Conservation (phyloP, 495 filamentous ascomycete species). For the Xylaria longipes region DNA sequence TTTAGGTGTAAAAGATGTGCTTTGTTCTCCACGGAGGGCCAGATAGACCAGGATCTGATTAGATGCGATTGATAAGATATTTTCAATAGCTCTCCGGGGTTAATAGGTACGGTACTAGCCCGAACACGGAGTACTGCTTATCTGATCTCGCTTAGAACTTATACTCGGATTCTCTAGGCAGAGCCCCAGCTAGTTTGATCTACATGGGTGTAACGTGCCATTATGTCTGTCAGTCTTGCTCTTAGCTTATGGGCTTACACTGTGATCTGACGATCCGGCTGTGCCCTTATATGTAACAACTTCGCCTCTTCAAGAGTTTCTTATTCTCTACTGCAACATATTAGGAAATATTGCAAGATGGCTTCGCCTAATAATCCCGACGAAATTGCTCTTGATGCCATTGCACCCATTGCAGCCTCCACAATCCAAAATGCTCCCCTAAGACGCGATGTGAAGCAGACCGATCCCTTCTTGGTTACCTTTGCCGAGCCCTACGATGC, state of each 20-base stretch:
- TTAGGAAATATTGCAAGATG: background rate
- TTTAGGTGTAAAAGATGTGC: background rate
- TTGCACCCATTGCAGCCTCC: background rate
- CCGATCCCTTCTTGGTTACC: constrained; percentile 14
- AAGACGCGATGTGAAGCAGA: constrained; percentile 3
- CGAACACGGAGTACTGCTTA: background rate
- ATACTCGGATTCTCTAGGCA: background rate
- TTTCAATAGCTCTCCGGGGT: background rate
- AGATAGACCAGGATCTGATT: constrained; percentile 19
- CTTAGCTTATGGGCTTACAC: background rate
- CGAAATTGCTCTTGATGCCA: constrained; percentile 12
- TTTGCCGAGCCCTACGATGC: constrained; percentile 46
- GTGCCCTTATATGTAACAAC: background rate
- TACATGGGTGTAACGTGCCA: background rate
- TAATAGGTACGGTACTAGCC: background rate
- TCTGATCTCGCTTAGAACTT: constrained; percentile 8
- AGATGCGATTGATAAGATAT: constrained; percentile 28
- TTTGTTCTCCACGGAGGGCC: background rate
- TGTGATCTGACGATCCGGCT: background rate
- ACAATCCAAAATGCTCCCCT: background rate
- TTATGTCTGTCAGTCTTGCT: background rate
- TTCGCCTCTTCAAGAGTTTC: background rate
- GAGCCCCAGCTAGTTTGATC: background rate
- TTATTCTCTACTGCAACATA: background rate
- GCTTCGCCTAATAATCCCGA: background rate